Evolutionary conservation across 2,329 filamentous ascomycete genomes (phyloP).

Genomic region (Neonectria punicea): DNA sequence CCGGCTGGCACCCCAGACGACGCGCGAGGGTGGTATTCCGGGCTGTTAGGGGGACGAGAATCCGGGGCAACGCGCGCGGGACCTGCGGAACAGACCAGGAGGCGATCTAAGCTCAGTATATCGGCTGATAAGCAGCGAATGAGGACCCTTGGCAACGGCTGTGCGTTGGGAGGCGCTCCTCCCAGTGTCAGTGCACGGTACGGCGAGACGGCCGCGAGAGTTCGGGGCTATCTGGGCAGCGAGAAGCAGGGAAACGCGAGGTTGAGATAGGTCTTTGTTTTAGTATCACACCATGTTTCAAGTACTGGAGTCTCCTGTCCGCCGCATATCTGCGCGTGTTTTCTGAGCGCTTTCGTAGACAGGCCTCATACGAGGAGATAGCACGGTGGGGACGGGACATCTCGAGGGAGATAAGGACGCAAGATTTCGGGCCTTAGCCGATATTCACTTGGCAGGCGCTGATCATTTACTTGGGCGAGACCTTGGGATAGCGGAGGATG

Average conservation of each 20-base stretch:
- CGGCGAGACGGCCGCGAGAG: background rate
- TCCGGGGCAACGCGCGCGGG: constrained; percentile 16
- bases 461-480: background rate
- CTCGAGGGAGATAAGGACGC: background rate
- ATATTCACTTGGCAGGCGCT: background rate
- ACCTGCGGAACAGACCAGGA: background rate
- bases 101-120: background rate
- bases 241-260: constrained; percentile 5
- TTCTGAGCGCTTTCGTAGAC: background rate
- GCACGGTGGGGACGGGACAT: constrained; percentile 5
- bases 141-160: background rate
- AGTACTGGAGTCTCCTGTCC: background rate
- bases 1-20: constrained; percentile 14
- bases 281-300: constrained; percentile 13
- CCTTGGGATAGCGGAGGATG: background rate
- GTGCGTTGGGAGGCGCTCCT: constrained; percentile 8
- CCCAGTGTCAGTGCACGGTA: background rate
- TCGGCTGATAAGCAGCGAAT: constrained; percentile 12
- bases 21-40: constrained; percentile 14
- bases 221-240: background rate
- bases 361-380: constrained; percentile 3
- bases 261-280: background rate
- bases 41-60: constrained; percentile 1
- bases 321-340: constrained; percentile 10
- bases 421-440: background rate